These are phyloP conservation scores for Erigeron canadensis DNA, from an alignment of 129 eudicot genomes.

Conservation along the genomic window DNA sequence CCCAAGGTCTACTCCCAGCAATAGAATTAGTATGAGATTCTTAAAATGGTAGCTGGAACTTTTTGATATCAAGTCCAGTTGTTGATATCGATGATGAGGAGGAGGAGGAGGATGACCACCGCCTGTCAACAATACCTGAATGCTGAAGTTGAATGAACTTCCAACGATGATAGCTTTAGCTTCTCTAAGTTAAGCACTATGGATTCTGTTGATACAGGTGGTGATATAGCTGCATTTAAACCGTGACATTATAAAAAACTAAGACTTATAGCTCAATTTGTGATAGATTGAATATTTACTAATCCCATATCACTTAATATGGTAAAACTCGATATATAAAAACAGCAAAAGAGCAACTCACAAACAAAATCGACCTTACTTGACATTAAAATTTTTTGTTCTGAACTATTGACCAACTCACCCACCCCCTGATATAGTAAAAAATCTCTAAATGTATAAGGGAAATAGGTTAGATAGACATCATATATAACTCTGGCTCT, in stretches of 20 bases:
- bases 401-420: no score
- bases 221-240: constrained; percentile 59
- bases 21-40: constrained; percentile 48
- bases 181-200: constrained; percentile 61
- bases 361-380: no score
- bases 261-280: not conserved
- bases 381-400: no score
- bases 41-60: constrained; percentile 53
- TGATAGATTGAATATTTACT: no score
- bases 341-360: no score
- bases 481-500: no score
- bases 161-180: constrained; percentile 57
- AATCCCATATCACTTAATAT: constrained; percentile 2
- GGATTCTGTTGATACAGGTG: constrained; percentile 46
- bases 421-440: no score
- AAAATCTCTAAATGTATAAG: no score
- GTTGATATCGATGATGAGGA: constrained; percentile 49
- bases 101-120: constrained; percentile 58
- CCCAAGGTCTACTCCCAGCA: constrained; percentile 47
- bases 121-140: constrained; percentile 49
- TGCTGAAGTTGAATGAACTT: constrained; percentile 51
- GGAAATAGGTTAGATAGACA: no score
- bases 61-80: constrained; percentile 59
- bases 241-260: constrained; percentile 1
- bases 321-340: no score